A percentile compares a stretch with the other conserved stretches of the same genome.
Evolutionary conservation across 2,329 filamentous ascomycete genomes (phyloP).

Genomic region (Aspergillus ustus): DNA sequence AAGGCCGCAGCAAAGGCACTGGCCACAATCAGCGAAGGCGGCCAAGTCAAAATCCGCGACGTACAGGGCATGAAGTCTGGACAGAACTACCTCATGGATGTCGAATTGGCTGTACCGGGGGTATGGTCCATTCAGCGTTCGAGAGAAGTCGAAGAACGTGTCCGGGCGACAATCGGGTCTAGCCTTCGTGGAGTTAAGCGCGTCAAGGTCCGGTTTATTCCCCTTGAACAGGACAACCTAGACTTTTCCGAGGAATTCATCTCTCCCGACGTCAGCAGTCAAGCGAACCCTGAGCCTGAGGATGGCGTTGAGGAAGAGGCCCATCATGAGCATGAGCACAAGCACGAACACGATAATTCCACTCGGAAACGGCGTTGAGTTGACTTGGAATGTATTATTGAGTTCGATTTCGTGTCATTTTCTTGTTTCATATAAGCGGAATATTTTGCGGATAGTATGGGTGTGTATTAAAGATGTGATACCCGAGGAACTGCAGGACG

Average conservation of each 20-base stretch:
- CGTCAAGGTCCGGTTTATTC: slow-evolving; percentile 81
- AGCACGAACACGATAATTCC: slow-evolving; percentile 42
- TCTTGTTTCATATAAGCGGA: slow-evolving; percentile 2
- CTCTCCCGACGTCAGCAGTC: slow-evolving; percentile 62
- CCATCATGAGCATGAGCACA: slow-evolving; percentile 11
- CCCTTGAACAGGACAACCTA: slow-evolving; percentile 62
- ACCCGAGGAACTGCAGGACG: slow-evolving; percentile 2
- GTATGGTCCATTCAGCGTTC: slow-evolving; percentile 76
- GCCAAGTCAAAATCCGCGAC: slow-evolving; percentile 71
- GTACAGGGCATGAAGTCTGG: slow-evolving; percentile 92
- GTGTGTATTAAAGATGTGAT: slow-evolving; percentile 5
- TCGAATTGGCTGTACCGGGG: slow-evolving; percentile 80
- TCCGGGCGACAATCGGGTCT: slow-evolving; percentile 73
- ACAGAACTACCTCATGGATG: slow-evolving; percentile 91
- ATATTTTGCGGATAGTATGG: no score
- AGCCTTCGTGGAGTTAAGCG: slow-evolving; percentile 83
- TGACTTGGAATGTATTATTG: background rate
- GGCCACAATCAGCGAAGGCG: slow-evolving; percentile 56
- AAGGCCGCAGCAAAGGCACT: slow-evolving; percentile 68
- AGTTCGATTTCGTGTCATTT: background rate
- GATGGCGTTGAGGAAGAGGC: slow-evolving; percentile 45
- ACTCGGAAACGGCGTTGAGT: slow-evolving; percentile 14
- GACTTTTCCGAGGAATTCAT: slow-evolving; percentile 82
- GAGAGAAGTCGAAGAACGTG: slow-evolving; percentile 69
- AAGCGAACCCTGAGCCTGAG: slow-evolving; percentile 65